These are phyloP conservation scores for Hibiscus trionum DNA, from an alignment of 345 rosid species.

Conservation along the genomic window DNA sequence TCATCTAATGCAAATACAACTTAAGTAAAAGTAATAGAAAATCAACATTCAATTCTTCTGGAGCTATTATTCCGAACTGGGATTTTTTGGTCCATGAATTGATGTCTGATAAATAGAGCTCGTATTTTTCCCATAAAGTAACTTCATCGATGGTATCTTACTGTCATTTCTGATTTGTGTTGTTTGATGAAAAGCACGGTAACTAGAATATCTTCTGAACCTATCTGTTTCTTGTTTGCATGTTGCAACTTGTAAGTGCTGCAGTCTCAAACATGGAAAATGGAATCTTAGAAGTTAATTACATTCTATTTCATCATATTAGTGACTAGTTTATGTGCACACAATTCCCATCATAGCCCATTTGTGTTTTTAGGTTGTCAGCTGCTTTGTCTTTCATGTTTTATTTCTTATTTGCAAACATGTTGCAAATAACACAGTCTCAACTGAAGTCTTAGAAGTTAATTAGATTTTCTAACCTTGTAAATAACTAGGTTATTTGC, in stretches of 20 bases:
- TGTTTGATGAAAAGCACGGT: background rate
- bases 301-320: background rate
- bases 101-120: background rate
- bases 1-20: background rate
- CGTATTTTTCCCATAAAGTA: background rate
- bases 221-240: background rate
- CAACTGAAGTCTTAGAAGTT: background rate
- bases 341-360: background rate
- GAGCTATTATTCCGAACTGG: background rate
- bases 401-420: background rate
- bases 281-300: conserved; percentile 1
- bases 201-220: background rate
- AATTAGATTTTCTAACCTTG: background rate
- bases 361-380: background rate
- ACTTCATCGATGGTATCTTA: background rate
- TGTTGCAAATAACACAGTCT: background rate
- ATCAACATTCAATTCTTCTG: background rate
- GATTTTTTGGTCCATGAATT: background rate
- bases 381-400: background rate
- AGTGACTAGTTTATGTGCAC: background rate
- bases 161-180: background rate
- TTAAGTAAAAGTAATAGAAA: background rate
- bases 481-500: background rate
- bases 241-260: too few relatives aligned
- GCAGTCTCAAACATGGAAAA: background rate